Percentiles rank a stretch among this genome's conserved stretches.
These are phyloP conservation scores for Schwanniomyces polymorphus DNA, from an alignment of 805 yeast genomes.

Conservation along the genomic window DNA sequence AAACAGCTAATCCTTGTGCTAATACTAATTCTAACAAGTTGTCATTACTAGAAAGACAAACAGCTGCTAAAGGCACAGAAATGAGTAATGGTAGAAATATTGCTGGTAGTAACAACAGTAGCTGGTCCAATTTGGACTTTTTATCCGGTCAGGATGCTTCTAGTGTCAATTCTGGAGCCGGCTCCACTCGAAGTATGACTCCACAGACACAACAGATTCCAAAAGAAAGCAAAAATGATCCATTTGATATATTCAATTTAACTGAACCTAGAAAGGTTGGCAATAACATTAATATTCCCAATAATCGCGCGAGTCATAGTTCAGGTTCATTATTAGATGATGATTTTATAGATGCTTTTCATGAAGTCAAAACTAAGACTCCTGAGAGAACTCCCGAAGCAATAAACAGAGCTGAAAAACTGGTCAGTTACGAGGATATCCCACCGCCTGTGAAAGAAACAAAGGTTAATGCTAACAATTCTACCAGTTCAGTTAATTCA, in stretches of 20 bases:
- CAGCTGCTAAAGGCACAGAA: not conserved
- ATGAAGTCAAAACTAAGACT: not conserved
- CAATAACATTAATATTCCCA: not conserved
- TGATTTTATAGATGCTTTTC: constrained; percentile 42
- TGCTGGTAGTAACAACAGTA: constrained; percentile 6
- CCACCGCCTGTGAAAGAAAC: not conserved
- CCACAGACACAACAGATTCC: not conserved
- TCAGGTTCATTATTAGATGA: constrained; percentile 33
- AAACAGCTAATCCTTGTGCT: constrained; percentile 23
- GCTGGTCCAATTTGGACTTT: constrained; percentile 40
- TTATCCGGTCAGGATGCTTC: constrained; percentile 11
- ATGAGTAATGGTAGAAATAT: constrained; percentile 9
- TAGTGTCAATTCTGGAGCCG: not conserved
- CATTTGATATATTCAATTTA: constrained; percentile 23
- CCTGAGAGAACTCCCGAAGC: not conserved
- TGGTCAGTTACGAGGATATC: no score
- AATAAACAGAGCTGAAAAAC: not conserved
- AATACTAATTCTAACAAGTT: constrained; percentile 9
- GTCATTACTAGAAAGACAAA: constrained; percentile 26
- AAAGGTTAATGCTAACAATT: not conserved
- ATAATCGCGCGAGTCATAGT: not conserved
- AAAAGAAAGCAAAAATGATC: constrained; percentile 12
- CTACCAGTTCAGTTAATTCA: not conserved
- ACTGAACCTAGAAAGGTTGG: not conserved
- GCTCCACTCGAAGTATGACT: not conserved